Base-by-base conservation (phyloP, 768 basidiomycete species). In the Fibroporia radiculosa region DNA sequence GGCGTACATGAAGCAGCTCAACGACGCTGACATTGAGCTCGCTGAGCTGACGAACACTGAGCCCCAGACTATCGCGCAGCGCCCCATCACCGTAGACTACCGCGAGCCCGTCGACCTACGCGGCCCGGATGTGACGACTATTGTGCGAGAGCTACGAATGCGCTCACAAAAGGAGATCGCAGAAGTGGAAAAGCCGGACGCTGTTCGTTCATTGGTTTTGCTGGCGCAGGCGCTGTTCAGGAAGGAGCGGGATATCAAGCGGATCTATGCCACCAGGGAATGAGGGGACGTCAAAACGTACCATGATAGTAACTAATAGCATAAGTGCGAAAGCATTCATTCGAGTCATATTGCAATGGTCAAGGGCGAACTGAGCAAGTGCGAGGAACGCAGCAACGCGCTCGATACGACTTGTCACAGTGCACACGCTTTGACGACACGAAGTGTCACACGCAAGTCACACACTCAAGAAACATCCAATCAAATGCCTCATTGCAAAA, bases 251-350 rank as follows among this genome's bases (percentile, higher is more conserved):
- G 42, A 44, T 22, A 35, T 44, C 32, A 44, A 44, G 33, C 29
- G 23, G 13, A 8, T 42, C 18, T 87, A 22, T 71, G 77, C 49
- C 66, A 58, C 14, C 84, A 86, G 59, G 79, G 80, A 0, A 82
- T 84, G 67, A n/a, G n/a, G n/a, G n/a, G n/a, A n/a, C n/a, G n/a
- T n/a, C n/a, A n/a, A n/a, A n/a, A n/a, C n/a, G n/a, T n/a, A n/a
- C n/a, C n/a, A n/a, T n/a, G n/a, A n/a, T n/a, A n/a, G n/a, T n/a
- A n/a, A n/a, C n/a, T n/a, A n/a, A n/a, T n/a, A n/a, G n/a, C n/a
- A n/a, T n/a, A n/a, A n/a, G n/a, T n/a, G n/a, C n/a, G n/a, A n/a
- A n/a, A n/a, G n/a, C n/a, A n/a, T n/a, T n/a, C n/a, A n/a, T n/a
- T n/a, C n/a, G n/a, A n/a, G n/a, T n/a, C n/a, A n/a, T n/a, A n/a